These are phyloP conservation scores for Solanum infundibuliforme DNA, from an alignment of 257 asterid genomes.

Conservation along the genomic window DNA sequence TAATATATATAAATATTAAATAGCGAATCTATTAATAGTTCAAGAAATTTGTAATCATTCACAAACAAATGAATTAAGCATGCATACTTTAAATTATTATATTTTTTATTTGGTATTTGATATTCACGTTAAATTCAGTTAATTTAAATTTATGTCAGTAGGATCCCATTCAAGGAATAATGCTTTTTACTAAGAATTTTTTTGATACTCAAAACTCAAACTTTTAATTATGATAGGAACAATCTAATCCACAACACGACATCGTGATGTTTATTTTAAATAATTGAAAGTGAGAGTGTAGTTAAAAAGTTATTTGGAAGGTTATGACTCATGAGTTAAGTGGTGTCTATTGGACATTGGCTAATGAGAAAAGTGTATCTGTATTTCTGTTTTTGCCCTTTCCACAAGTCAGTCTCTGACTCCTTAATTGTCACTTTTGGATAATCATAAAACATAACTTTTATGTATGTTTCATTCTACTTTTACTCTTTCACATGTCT, in stretches of 20 bases:
- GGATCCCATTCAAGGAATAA: fast-evolving
- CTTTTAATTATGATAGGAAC: fast-evolving
- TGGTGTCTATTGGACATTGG: background rate
- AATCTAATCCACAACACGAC: fast-evolving
- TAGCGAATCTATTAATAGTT: too few relatives aligned
- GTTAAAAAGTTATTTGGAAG: background rate
- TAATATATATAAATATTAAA: too few relatives aligned
- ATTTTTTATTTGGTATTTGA: too few relatives aligned
- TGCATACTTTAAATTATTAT: too few relatives aligned
- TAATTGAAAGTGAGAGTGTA: background rate
- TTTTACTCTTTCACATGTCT: too few relatives aligned
- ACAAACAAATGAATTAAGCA: background rate
- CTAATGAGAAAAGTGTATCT: background rate
- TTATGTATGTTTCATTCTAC: too few relatives aligned
- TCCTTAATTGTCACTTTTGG: too few relatives aligned
- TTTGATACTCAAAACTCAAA: too few relatives aligned
- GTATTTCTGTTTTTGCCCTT: background rate
- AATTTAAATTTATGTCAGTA: too few relatives aligned
- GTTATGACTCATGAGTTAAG: background rate
- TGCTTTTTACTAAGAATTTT: too few relatives aligned
- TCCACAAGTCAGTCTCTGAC: background rate
- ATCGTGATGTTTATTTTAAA: too few relatives aligned
- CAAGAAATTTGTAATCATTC: background rate
- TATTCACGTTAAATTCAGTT: fast-evolving
- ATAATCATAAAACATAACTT: too few relatives aligned